Evolutionary conservation across 129 eudicot species (phyloP).

Genomic region (Heracleum sosnowskyi): DNA sequence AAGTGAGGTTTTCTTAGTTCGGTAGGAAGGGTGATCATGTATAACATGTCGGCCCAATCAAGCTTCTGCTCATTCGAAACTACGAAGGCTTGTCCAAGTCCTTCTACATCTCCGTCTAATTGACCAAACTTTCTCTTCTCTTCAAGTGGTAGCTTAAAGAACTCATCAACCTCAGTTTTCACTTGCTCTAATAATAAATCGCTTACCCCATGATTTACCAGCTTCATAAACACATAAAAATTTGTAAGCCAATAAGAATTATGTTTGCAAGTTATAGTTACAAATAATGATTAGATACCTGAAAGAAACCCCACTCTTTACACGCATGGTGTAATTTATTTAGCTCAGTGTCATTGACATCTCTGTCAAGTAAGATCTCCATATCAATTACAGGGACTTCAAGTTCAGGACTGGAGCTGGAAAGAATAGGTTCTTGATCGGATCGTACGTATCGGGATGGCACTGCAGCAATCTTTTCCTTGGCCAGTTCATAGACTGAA

Average conservation of each 20-base stretch:
- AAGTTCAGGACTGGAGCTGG: neutral
- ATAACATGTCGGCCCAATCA: conserved; percentile 51
- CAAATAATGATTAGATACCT: conserved; percentile 30
- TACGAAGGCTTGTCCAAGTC: conserved; percentile 48
- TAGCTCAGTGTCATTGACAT: conserved; percentile 17
- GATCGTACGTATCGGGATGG: conserved; percentile 29
- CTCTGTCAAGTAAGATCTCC: conserved; percentile 8
- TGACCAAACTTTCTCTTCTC: conserved; percentile 32
- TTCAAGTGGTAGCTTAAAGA: conserved; percentile 29
- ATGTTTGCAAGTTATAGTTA: neutral
- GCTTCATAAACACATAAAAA: conserved; percentile 5
- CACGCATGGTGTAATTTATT: conserved; percentile 35
- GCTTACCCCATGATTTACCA: conserved; percentile 37
- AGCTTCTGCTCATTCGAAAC: conserved; percentile 51
- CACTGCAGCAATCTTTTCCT: conserved; percentile 10
- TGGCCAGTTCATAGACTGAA: conserved; percentile 44
- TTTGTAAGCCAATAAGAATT: neutral
- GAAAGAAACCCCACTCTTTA: conserved; percentile 15
- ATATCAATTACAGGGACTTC: conserved; percentile 31
- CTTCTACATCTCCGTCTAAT: conserved; percentile 32
- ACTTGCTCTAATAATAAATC: conserved; percentile 20
- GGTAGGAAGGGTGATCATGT: conserved; percentile 22
- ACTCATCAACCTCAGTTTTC: conserved; percentile 16
- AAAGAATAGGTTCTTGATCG: conserved; percentile 4
- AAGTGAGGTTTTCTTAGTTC: conserved; percentile 32